phyloP scores from a whole-genome alignment of 176 grass and related monocot species.

The Eragrostis curvula region DNA sequence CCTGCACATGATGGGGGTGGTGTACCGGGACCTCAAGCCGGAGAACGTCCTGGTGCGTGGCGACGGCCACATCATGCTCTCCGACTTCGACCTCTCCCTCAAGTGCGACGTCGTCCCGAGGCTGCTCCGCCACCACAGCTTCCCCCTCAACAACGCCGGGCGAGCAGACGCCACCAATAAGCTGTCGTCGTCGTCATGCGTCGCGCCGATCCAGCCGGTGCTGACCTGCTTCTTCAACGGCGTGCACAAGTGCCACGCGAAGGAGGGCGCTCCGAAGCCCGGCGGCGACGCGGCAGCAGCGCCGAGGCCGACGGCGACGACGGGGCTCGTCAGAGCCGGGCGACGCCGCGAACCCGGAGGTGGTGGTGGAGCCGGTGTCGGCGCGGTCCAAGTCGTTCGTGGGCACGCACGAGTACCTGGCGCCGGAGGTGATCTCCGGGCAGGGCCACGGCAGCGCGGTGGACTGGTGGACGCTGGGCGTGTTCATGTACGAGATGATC shows the following conservation, averaged over 20 bases:
- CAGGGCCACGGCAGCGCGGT: conserved; percentile 89
- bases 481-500: conserved; percentile 96
- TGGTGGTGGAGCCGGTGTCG: conserved; percentile 83
- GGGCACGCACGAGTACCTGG: conserved; percentile 97
- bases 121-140: conserved; percentile 55
- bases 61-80: conserved; percentile 98
- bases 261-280: conserved; percentile 4
- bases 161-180: background rate
- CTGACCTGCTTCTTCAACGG: conserved; percentile 83
- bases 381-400: conserved; percentile 89
- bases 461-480: conserved; percentile 92
- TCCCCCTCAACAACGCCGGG: background rate
- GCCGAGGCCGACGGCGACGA: background rate
- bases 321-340: background rate
- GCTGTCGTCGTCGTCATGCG: conserved; percentile 49
- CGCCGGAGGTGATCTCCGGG: conserved; percentile 91
- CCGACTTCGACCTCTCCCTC: conserved; percentile 94
- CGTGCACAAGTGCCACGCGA: conserved; percentile 52
- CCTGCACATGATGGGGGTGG: conserved; percentile 98
- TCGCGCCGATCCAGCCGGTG: conserved; percentile 85
- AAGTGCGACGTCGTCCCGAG: conserved; percentile 79
- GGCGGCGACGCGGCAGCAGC: background rate
- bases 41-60: conserved; percentile 88
- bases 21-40: conserved; percentile 94
- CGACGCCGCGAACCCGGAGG: conserved; percentile 37